Base-by-base conservation (phyloP, 2,329 filamentous ascomycete species). In the Fusarium musae region DNA sequence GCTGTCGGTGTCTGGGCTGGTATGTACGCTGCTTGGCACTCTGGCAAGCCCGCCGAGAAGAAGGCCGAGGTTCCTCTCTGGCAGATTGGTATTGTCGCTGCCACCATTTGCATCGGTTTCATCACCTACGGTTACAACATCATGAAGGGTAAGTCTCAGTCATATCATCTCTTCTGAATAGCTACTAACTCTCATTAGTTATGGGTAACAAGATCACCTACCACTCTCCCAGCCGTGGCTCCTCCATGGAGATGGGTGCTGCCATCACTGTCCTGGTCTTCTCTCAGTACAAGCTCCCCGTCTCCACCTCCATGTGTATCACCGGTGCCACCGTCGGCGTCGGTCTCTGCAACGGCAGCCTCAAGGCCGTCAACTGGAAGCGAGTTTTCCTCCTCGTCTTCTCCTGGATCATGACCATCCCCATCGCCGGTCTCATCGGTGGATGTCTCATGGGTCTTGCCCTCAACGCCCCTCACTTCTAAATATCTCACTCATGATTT, bases 171-270 rank as follows among this genome's bases (percentile, higher is more conserved):
- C 16, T 19, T 28, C 9, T 15, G 43, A n/a, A 50, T 11, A 40
- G 39, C 0, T 1, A n/a, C 77, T 78, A 66, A 78, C 65, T 53
- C 23, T 9, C 5, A n/a, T 54, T 73, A 90, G 91, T 93, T 82
- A 94, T 94, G 92, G 93, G 93, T 59, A 95, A 94, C 87, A 93
- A 93, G 83, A 91, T 93, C 80, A 93, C 92, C 65, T 92, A 92
- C 82, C 91, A 93, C 83, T 87, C 85, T 28, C 86, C 86, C 34
- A 84, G 81, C 75, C 82, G 86, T 74, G 86, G 85, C 58, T 93
- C 84, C 76, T 93, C 91, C 57, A 95, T 95, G 92, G 93, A 95
- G 80, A 89, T 95, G 88, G 93, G 93, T 52, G 92, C 93, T 49
- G 92, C 93, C 74, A 90, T 95, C 75, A 94, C 93, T 15, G 89